Evolutionary conservation across 2,329 filamentous ascomycete species (phyloP), one percentile per base, ranked within the genome.

Genomic region (Colletotrichum plurivorum): DNA sequence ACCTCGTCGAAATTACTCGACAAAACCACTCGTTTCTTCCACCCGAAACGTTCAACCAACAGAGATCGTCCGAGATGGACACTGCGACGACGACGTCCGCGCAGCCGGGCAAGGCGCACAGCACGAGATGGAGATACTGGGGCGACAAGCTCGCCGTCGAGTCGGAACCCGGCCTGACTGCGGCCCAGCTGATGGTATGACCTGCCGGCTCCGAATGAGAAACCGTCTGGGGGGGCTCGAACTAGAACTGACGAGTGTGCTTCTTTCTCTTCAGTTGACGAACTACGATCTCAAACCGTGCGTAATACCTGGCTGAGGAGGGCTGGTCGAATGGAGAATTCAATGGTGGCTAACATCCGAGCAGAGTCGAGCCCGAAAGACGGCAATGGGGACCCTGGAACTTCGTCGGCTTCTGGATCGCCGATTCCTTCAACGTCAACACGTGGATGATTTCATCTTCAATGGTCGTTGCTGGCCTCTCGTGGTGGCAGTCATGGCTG

Each of bases 401-500:
- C 80, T 97, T 94, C 77, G 92, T 97, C 48, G 93, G 90, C 15
- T 96, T 96, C 78, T 95, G 93, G 93, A 88, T 96, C 75, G 92
- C 93, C 36, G 93, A 95, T 80, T 92, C 90, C 0, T 94, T 95
- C 83, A 95, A 95, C 79, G 94, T 96, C 77, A 96, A 95, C 80
- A 96, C 94, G 2, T 97, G 94, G 94, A 72, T 72, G 69, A 72
- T 72, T 9, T 71, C 93, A 0, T 94, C 92, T 1, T 90, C 92
- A 45, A 94, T 94, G 88, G 93, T 97, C 41, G 88, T 92, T 1
- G 84, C 83, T 55, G 93, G 94, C 13, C 84, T 97, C 22, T 93
- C 93, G 8, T 97, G 94, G 94, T 97, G 94, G 94, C 94, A 97
- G 81, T 92, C 93, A 2, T 94, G 92, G 91, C 82, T 94, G n/a